Evolutionary conservation across 495 filamentous ascomycete species (phyloP).

Genomic region (Pseudoneurospora amorphoporcata): DNA sequence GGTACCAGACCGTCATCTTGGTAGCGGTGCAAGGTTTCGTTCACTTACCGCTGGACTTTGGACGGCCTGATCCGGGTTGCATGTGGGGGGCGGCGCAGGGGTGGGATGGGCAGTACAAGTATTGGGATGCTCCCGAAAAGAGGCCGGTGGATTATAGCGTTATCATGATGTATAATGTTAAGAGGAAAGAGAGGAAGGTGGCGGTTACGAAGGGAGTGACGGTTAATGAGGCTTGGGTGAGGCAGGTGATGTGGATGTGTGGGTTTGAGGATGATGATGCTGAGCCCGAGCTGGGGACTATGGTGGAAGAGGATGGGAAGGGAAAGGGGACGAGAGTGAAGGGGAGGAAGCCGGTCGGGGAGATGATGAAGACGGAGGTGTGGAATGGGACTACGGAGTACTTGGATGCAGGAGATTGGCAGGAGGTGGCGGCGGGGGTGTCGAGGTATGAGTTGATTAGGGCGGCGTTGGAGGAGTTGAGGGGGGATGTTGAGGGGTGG

Average conservation of each 20-base stretch:
- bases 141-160: slow-evolving; percentile 10
- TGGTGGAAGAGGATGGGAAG: background rate
- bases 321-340: background rate
- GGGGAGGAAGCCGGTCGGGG: slow-evolving; percentile 10
- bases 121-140: background rate
- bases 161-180: slow-evolving; percentile 9
- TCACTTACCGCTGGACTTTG: background rate
- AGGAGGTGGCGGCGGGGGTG: slow-evolving; percentile 2
- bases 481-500: background rate
- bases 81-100: too few species aligned
- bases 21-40: slow-evolving; percentile 14
- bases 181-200: background rate
- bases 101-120: background rate
- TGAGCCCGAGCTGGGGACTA: too few species aligned
- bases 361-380: slow-evolving; percentile 2
- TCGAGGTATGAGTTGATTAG: slow-evolving; percentile 14
- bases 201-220: slow-evolving; percentile 6
- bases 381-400: background rate
- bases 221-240: slow-evolving; percentile 6
- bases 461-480: slow-evolving; percentile 7
- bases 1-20: slow-evolving; percentile 1
- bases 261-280: slow-evolving; percentile 10
- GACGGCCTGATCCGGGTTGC: background rate
- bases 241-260: background rate
- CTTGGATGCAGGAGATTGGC: slow-evolving; percentile 13